Percentiles rank a stretch among this genome's conserved stretches.
These are phyloP conservation scores for Solanum tarijense DNA, from an alignment of 257 asterid species.

Conservation along the genomic window DNA sequence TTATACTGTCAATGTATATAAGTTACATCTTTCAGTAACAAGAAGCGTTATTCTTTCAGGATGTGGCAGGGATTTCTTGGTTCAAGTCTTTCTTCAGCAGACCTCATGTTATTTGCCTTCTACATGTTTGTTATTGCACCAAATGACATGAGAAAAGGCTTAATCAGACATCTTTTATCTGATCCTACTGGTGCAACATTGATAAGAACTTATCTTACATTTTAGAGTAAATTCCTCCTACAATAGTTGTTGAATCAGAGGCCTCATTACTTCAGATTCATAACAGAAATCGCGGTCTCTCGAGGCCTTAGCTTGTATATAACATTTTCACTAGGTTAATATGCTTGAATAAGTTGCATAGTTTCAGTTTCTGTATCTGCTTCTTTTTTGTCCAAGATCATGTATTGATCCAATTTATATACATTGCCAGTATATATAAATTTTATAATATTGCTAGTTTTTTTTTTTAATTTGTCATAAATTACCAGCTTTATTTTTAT, in stretches of 20 bases:
- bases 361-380: not conserved
- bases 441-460: not conserved
- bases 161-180: slow-evolving; percentile 79
- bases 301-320: not conserved
- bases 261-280: not conserved
- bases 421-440: not conserved
- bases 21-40: not conserved
- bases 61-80: slow-evolving; percentile 99
- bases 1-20: not conserved
- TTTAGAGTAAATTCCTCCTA: slow-evolving; percentile 14
- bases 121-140: slow-evolving; percentile 95
- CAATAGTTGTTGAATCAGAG: not conserved
- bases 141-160: slow-evolving; percentile 78
- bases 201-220: slow-evolving; percentile 70
- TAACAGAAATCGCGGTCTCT: not conserved
- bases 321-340: not conserved
- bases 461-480: not conserved
- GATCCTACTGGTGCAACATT: slow-evolving; percentile 92
- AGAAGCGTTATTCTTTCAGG: slow-evolving; percentile 28
- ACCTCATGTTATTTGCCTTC: slow-evolving; percentile 73
- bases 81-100: slow-evolving; percentile 75
- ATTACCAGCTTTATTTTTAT: not conserved
- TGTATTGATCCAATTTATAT: not conserved
- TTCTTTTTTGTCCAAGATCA: not conserved
- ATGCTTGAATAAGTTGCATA: not conserved